Conservation (phyloP, 2,329 filamentous ascomycete species). For the Penicillium fuscoglaucum region DNA sequence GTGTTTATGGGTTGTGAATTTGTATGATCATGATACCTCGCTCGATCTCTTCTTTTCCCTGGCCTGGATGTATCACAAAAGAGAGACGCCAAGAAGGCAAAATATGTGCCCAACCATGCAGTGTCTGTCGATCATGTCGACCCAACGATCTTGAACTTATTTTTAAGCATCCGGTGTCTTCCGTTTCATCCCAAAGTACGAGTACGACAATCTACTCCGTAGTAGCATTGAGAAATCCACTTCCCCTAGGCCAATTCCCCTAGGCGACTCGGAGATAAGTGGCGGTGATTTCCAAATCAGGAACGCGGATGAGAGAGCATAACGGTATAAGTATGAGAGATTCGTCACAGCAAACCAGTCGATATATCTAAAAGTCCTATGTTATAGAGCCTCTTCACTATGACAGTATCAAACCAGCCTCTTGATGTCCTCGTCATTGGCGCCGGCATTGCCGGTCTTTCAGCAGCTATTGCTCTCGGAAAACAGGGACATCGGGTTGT, state of each 20-base stretch:
- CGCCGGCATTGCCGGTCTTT: slow-evolving; percentile 37
- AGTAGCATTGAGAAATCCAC: background rate
- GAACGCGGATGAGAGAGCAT: background rate
- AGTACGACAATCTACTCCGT: background rate
- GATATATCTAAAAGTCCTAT: background rate
- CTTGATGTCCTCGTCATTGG: slow-evolving; percentile 31
- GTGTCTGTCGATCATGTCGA: background rate
- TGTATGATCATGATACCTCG: background rate
- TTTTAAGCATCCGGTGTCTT: background rate
- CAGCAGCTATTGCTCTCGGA: slow-evolving; percentile 35
- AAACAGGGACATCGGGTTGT: slow-evolving; percentile 37
- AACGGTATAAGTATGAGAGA: background rate
- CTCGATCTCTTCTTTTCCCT: background rate
- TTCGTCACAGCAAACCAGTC: background rate
- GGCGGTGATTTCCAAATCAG: background rate
- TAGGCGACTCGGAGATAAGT: background rate
- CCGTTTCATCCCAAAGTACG: background rate
- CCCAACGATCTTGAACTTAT: background rate
- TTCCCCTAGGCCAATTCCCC: background rate
- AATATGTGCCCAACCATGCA: background rate
- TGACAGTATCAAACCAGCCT: background rate
- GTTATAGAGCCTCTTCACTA: background rate
- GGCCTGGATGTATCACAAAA: too few relatives aligned
- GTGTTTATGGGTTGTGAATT: slow-evolving; percentile 49
- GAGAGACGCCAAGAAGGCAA: background rate